Percentiles rank a stretch among this genome's conserved stretches.
Conservation (phyloP, 192 early-diverging fungal genomes). For the Fimicolochytrium jonesii region DNA sequence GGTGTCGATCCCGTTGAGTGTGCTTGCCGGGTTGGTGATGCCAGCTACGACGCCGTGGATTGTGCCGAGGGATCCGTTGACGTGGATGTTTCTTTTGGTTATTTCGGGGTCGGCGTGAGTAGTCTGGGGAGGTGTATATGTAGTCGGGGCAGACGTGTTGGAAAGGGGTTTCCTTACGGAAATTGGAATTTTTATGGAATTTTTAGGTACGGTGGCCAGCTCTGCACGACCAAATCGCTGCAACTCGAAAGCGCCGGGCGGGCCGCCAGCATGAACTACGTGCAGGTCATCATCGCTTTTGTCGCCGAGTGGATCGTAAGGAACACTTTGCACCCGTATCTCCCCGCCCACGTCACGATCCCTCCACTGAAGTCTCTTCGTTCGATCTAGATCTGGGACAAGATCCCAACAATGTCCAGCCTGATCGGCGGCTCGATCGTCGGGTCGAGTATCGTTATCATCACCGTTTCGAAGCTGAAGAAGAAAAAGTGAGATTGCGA, state of each 20-base stretch:
- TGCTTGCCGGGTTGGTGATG: background rate
- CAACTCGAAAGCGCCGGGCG: constrained; percentile 19
- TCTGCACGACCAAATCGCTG: constrained; percentile 16
- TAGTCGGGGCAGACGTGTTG: too few relatives aligned
- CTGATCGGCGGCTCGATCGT: constrained; percentile 16
- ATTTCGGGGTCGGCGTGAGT: constrained; percentile 5
- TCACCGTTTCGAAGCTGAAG: constrained; percentile 22
- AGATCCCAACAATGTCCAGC: constrained; percentile 9
- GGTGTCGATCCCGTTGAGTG: constrained; percentile 10
- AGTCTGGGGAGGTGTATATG: too few relatives aligned
- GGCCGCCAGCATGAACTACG: constrained; percentile 26
- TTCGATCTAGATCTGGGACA: constrained; percentile 14
- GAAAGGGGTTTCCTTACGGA: too few relatives aligned
- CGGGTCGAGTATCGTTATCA: constrained; percentile 11
- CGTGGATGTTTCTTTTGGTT: constrained; percentile 11
- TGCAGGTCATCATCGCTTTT: constrained; percentile 30
- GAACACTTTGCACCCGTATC: background rate
- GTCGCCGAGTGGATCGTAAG: constrained; percentile 22
- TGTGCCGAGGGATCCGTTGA: constrained; percentile 17
- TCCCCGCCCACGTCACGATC: background rate
- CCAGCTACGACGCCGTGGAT: constrained; percentile 4
- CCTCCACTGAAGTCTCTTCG: too few relatives aligned
- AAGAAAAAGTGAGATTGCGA: too few relatives aligned
- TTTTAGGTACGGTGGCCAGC: constrained; percentile 17
- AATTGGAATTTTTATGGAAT: too few relatives aligned